Evolutionary conservation across 1,139 yeast species (phyloP), one percentile per base, ranked within the genome.

Genomic region (Geotrichum europaeum): DNA sequence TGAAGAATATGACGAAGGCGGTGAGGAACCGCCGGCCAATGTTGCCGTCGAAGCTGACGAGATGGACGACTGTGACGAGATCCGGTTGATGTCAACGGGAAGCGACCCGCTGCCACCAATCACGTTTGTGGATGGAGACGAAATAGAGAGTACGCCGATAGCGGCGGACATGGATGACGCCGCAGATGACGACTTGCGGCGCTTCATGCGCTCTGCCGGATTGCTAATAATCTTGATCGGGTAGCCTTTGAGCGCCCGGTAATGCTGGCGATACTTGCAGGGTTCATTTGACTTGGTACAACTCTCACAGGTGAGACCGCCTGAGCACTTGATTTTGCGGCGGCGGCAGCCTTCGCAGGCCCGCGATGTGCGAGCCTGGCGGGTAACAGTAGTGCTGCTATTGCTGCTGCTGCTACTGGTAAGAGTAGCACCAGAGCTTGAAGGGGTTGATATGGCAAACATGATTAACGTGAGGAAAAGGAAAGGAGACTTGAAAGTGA

Each of bases 281-380:
- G 61, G 55, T 47, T 65, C 68, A 43, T 66, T 67, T 50, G 65
- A 65, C 55, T 68, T 61, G 20, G 63, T 64, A 51, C 71, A 68
- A 32, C 66, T 69, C 28, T 63, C 62, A 53, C 70, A 67, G 47
- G 64, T 64, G 10, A 57, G 62, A 18, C 69, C 71, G 13, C 87
- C 87, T 61, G 84, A 84, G 71, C 88, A 84, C 67, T 82, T 82
- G 63, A 84, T 84, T 68, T 84, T 84, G 63, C 84, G 81, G 64
- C 78, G 80, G 28, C 87, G 75, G 67, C 88, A 84, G 59, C 80
- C 81, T 67, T 84, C 86, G 68, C 88, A 84, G 4, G 87, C 87
- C 61, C 84, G 73, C 5, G 85, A 68, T 7, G 68, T 69, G 25
- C 70, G 60, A 15, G 66, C 40, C 40, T 64, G 54, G 15, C 55